Percentiles rank a stretch among this genome's conserved stretches.
Conservation (phyloP, 2,329 filamentous ascomycete species). For the Colletotrichum paranaense region DNA sequence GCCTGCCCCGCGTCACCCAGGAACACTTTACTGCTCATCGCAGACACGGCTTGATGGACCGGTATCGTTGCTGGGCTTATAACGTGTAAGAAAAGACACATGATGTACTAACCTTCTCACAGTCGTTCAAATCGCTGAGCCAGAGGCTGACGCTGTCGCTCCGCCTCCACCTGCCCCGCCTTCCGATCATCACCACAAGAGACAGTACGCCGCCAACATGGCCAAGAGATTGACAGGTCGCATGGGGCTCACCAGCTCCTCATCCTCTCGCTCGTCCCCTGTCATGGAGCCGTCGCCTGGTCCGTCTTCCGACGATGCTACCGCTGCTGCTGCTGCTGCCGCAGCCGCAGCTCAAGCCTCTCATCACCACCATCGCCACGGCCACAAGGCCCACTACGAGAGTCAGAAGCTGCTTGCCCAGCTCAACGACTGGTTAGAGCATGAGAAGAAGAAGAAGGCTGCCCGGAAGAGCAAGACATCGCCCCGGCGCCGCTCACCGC, state of each 20-base stretch:
- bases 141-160: conserved; percentile 41
- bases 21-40: conserved; percentile 25
- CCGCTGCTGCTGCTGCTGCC: conserved; percentile 5
- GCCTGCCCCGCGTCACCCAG: conserved; percentile 38
- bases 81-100: conserved; percentile 28
- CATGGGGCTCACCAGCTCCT: conserved; percentile 45
- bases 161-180: conserved; percentile 38
- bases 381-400: conserved; percentile 50
- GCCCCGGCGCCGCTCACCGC: conserved; percentile 52
- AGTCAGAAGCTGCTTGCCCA: conserved; percentile 75
- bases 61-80: conserved; percentile 33
- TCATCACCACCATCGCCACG: conserved; percentile 46
- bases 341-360: conserved; percentile 31
- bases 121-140: conserved; percentile 71
- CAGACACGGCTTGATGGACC: conserved; percentile 24
- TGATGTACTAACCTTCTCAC: conserved; percentile 11
- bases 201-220: conserved; percentile 57
- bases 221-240: conserved; percentile 57
- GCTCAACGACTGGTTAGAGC: conserved; percentile 85
- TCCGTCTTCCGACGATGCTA: conserved; percentile 43
- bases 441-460: conserved; percentile 77
- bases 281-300: conserved; percentile 46
- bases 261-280: conserved; percentile 60
- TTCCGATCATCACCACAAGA: conserved; percentile 52
- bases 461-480: conserved; percentile 60